These are phyloP conservation scores for Graphiopsis chlorocephala DNA, from an alignment of 2,329 filamentous ascomycete species.

Conservation along the genomic window DNA sequence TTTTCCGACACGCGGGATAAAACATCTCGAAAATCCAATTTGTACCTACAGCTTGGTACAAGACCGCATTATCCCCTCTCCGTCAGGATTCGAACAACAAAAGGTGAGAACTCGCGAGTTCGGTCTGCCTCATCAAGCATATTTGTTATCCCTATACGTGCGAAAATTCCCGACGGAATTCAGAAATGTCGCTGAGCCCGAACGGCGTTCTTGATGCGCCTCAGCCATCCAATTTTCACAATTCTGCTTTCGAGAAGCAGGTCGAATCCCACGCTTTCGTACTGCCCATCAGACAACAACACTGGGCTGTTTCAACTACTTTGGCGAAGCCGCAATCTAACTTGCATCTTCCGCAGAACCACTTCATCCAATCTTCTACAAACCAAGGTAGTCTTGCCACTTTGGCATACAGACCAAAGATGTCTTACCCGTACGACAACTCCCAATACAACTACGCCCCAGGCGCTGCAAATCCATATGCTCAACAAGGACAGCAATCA, in stretches of 20 bases:
- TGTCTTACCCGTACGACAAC: conserved; percentile 18
- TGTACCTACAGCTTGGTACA: background rate
- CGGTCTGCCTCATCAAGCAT: background rate
- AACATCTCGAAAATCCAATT: background rate
- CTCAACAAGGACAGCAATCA: conserved; percentile 37
- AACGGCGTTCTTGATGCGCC: background rate
- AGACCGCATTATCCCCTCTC: background rate
- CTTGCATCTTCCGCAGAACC: background rate
- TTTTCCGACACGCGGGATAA: background rate
- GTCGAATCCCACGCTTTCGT: background rate
- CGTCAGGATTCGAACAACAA: background rate
- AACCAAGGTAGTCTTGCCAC: background rate
- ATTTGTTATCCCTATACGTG: background rate
- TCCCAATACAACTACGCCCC: conserved; percentile 25
- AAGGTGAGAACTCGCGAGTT: background rate
- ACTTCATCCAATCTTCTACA: background rate
- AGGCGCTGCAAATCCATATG: conserved; percentile 42
- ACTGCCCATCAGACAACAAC: background rate
- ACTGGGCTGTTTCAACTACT: background rate
- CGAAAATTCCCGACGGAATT: background rate
- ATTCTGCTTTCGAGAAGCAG: background rate
- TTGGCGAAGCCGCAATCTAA: background rate
- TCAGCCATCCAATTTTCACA: background rate
- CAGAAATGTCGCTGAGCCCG: background rate
- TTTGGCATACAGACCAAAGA: conserved; percentile 4